A percentile compares a stretch with the other conserved stretches of the same genome.
phyloP scores from a whole-genome alignment of 257 asterid genomes.

The Galeopsis tetrahit region DNA sequence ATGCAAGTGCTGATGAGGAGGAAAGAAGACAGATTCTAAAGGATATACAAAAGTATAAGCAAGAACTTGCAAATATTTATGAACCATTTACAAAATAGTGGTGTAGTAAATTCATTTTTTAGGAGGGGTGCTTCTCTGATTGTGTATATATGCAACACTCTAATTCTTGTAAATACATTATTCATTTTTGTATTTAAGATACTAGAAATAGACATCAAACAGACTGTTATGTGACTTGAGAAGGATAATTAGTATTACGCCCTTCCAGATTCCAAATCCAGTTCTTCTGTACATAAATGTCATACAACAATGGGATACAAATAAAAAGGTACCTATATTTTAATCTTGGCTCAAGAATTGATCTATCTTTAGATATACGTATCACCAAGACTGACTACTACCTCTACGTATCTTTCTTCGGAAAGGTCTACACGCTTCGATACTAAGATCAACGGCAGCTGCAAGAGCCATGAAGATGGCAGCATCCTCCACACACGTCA shows the following conservation, averaged over 20 bases:
- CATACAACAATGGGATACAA: constrained; percentile 34
- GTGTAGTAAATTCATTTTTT: not conserved
- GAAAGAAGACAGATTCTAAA: constrained; percentile 43
- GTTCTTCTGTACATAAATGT: constrained; percentile 43
- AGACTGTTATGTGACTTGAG: not conserved
- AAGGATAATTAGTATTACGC: constrained; percentile 26
- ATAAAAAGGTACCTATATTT: not conserved
- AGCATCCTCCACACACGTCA: constrained; percentile 92
- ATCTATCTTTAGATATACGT: not conserved
- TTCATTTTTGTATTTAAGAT: not conserved
- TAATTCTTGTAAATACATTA: not conserved
- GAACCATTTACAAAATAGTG: constrained; percentile 31
- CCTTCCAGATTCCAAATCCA: constrained; percentile 27
- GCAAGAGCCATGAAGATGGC: constrained; percentile 98
- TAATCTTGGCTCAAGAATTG: constrained; percentile 23
- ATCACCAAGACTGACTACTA: constrained; percentile 71
- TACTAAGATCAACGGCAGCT: constrained; percentile 93
- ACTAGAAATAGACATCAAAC: not conserved
- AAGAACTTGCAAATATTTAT: constrained; percentile 52
- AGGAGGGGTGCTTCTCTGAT: not conserved
- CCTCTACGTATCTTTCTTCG: constrained; percentile 68
- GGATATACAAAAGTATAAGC: constrained; percentile 48
- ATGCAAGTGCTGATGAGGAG: constrained; percentile 39
- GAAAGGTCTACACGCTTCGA: constrained; percentile 86
- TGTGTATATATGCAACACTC: not conserved